Evolutionary conservation across 768 basidiomycete species (phyloP).

Genomic region (Strobilomyces echinocephalus): DNA sequence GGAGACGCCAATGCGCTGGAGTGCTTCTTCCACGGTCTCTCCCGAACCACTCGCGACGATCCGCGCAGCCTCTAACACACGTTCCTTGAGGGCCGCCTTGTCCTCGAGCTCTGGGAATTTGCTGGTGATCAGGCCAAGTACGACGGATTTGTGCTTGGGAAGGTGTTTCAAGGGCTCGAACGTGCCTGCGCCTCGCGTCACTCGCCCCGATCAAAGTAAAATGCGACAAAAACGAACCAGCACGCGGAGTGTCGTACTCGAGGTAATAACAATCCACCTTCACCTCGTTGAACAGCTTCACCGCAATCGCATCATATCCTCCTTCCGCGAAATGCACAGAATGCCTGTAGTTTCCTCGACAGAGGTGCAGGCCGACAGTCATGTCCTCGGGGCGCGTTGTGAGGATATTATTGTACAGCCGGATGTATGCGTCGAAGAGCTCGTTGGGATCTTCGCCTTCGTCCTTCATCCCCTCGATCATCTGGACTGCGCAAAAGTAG

Average conservation of each 20-base stretch:
- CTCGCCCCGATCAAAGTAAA: no score
- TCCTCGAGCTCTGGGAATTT: conserved; percentile 43
- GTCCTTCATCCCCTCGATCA: conserved; percentile 52
- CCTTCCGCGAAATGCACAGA: conserved; percentile 42
- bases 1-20: conserved; percentile 37
- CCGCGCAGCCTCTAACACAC: conserved; percentile 41
- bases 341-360: conserved; percentile 34
- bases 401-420: conserved; percentile 37
- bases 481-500: conserved; percentile 62
- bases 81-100: conserved; percentile 33
- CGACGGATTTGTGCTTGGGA: conserved; percentile 35
- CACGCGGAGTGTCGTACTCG: conserved; percentile 46
- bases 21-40: conserved; percentile 36
- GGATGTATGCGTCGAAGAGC: conserved; percentile 57
- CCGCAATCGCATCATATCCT: conserved; percentile 41
- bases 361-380: conserved; percentile 40
- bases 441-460: conserved; percentile 60
- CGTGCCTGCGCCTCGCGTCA: conserved; percentile 9
- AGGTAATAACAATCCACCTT: conserved; percentile 44
- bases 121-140: conserved; percentile 42
- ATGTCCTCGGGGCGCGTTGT: conserved; percentile 36
- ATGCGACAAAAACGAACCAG: conserved; percentile 26
- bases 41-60: conserved; percentile 37
- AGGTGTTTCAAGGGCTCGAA: conserved; percentile 32
- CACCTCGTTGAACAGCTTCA: conserved; percentile 41